Base-by-base conservation (phyloP, 2,329 filamentous ascomycete genomes). In the Decorospora gaudefroyi region DNA sequence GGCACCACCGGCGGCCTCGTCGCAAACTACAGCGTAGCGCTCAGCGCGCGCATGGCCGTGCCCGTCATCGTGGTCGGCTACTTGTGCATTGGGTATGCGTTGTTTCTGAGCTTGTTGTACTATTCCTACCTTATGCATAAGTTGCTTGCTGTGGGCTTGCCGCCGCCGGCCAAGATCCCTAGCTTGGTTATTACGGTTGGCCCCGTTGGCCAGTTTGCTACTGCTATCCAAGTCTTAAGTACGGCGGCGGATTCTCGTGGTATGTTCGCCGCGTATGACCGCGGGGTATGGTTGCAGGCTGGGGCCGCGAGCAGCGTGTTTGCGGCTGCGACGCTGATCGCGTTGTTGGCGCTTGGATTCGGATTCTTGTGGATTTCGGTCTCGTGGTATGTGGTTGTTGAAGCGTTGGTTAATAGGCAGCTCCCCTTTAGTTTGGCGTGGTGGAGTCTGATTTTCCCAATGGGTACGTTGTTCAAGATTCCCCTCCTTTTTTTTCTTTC, bases 381-480 rank as follows among this genome's bases (percentile, higher is more conserved):
- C 9, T 31, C 45, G 6, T 53, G 51, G 54, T 57, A 53, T n/a
- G 32, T 51, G 18, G 36, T 55, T 7, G 8, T 53, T 4, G 54
- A 57, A 27, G 38, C 37, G 17, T 17, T 45, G 3, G 29, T 53
- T 6, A 45, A 53, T 33, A 49, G 35, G 10, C 40, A 45, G 21
- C 22, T 57, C 16, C 44, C 54, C 2, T 55, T 46, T n/a, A 51
- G 36, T 13, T 25, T 57, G 35, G 44, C 51, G n/a, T 55, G 50
- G 52, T 53, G 50, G 48, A 53, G 45, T 11, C 32, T 54, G 43
- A 54, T 55, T 6, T 61, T 52, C 29, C 56, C 56, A 12, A 57
- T 52, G 47, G 45, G 44, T 53, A 48, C 23, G 47, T 31, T 17
- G 3, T 3, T 18, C 10, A n/a, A n/a, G n/a, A n/a, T n/a, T 22